Conservation (phyloP, 2,329 filamentous ascomycete species). For the Ophiostoma sp. region DNA sequence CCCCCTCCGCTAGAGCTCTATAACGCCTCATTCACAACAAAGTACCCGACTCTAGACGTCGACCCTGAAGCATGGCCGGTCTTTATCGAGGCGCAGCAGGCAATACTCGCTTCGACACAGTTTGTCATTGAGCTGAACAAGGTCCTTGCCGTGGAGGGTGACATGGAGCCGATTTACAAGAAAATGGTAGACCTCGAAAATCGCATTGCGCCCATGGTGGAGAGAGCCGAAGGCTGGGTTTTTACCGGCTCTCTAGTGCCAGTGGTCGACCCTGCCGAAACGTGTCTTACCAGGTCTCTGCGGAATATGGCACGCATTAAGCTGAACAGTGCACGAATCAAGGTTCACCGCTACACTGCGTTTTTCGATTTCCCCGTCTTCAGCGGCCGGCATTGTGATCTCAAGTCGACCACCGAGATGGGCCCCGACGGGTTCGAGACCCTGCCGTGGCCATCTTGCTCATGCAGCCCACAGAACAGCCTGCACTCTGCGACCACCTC, state of each 20-base stretch:
- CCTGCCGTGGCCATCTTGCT: slow-evolving; percentile 39
- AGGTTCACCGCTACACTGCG: slow-evolving; percentile 53
- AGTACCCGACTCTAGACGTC: slow-evolving; percentile 43
- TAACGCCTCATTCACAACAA: slow-evolving; percentile 45
- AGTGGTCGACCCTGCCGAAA: slow-evolving; percentile 43
- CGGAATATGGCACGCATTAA: slow-evolving; percentile 52
- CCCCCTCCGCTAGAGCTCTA: slow-evolving; percentile 30
- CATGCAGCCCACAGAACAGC: slow-evolving; percentile 34
- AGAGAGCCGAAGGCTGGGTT: slow-evolving; percentile 41
- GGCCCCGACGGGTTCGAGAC: slow-evolving; percentile 35
- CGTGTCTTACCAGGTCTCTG: slow-evolving; percentile 45
- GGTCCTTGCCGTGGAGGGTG: slow-evolving; percentile 40
- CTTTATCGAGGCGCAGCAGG: slow-evolving; percentile 50
- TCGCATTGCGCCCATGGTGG: slow-evolving; percentile 41
- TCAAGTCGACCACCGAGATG: slow-evolving; percentile 39
- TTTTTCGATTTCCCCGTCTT: slow-evolving; percentile 54
- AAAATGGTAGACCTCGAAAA: slow-evolving; percentile 46
- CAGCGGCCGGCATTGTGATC: slow-evolving; percentile 50
- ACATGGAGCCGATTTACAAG: slow-evolving; percentile 44
- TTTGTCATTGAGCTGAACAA: slow-evolving; percentile 52
- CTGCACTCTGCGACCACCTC: slow-evolving; percentile 23
- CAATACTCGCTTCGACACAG: slow-evolving; percentile 48
- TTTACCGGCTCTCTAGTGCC: slow-evolving; percentile 39
- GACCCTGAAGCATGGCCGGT: slow-evolving; percentile 48
- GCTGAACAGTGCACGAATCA: slow-evolving; percentile 53